Conservation (phyloP, 75 land plant species). For the Pinus taeda region DNA sequence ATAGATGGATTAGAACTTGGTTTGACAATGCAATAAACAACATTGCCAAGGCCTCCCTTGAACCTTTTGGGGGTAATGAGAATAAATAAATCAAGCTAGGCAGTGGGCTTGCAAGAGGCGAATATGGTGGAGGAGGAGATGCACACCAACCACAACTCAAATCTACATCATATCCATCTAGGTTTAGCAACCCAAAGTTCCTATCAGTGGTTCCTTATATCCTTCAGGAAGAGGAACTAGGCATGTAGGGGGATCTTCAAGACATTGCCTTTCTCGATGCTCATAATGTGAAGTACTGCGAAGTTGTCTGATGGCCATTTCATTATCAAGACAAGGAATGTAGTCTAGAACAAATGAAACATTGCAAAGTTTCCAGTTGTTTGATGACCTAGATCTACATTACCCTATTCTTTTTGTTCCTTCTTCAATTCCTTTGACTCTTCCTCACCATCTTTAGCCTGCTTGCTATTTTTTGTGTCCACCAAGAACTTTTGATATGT, state of each 20-base stretch:
- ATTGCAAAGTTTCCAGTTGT: conserved; percentile 76
- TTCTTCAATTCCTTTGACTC: conserved; percentile 4
- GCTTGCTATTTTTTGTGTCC: not conserved
- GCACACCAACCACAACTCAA: too few species aligned
- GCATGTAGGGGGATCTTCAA: conserved; percentile 49
- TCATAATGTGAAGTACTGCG: conserved; percentile 36
- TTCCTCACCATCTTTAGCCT: conserved; percentile 10
- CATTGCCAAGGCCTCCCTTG: too few species aligned
- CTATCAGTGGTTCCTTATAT: conserved; percentile 39
- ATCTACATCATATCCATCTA: too few species aligned
- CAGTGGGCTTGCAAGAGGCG: too few species aligned
- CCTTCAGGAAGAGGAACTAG: conserved; percentile 64
- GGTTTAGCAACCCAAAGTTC: too few species aligned
- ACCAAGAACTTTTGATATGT: not conserved
- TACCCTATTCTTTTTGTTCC: conserved; percentile 6
- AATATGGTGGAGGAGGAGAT: too few species aligned
- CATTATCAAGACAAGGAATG: conserved; percentile 75
- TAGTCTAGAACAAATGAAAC: conserved; percentile 66
- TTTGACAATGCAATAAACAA: too few species aligned
- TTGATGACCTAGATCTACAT: conserved; percentile 7
- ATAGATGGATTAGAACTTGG: too few species aligned
- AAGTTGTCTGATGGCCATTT: conserved; percentile 34
- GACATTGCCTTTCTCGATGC: conserved; percentile 76
- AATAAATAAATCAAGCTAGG: too few species aligned
- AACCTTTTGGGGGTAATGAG: too few species aligned